Evolutionary conservation across 2,329 filamentous ascomycete genomes (phyloP), one percentile per base, ranked within the genome.

Genomic region (Alternaria sp.): DNA sequence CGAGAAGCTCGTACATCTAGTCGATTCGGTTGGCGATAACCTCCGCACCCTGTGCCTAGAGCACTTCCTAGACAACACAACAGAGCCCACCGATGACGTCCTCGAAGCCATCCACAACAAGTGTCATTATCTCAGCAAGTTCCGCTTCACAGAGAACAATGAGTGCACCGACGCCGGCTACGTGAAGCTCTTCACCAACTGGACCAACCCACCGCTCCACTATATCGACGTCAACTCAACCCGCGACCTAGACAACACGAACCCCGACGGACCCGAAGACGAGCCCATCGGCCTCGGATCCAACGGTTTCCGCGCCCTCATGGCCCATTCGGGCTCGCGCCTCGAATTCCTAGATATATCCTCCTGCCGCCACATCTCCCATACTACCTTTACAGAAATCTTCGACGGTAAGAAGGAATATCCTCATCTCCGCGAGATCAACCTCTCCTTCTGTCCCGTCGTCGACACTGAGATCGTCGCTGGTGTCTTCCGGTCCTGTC

Each of bases 21-120:
- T 97, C 55, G 76, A 83, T 10, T 81, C 81, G 0, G 82, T 93
- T 15, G 94, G 94, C 5, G 74, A 81, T 4, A 84, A 86, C 1
- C 85, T 98, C n/a, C 85, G 86, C 49, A 96, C 93, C 0, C 83
- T 98, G 2, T 97, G 92, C 5, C 82, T 97, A 13, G 88, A 90
- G 72, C 85, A 88, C 23, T 92, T 93, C 64, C 79, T 86, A 1
- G 82, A 89, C 19, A 85, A 88, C 3, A 88, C 94, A 69, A 90
- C 96, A 75, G 82, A 83, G 4, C 66, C 74, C 0, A 69, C 64
- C 4, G 76, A 80, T 57, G 71, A 75, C 13, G 83, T 97, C 1
- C 85, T 97, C 2, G 84, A 88, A 50, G 84, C 87, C 1, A 90
- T 97, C 61, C 91, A 93, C 76, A 81, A 86, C 6, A 84, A 89